Evolutionary conservation across 345 rosid genomes (phyloP).

Genomic region (Nephelium lappaceum): DNA sequence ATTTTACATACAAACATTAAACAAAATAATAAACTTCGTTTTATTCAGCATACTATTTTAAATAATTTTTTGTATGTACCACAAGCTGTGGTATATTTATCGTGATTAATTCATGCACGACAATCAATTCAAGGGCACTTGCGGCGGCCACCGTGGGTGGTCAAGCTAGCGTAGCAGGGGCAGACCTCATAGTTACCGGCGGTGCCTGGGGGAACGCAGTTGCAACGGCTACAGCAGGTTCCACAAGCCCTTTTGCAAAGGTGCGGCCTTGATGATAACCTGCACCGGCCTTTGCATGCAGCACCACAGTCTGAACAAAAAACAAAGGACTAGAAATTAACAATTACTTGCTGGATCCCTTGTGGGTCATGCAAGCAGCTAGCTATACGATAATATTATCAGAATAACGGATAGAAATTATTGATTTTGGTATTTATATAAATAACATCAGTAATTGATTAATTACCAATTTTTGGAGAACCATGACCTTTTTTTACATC

Average conservation of each 20-base stretch:
- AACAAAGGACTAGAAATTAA: neutral
- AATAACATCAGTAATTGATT: neutral
- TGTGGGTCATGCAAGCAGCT: neutral
- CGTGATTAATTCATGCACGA: neutral
- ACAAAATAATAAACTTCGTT: neutral
- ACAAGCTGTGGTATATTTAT: conserved; percentile 5
- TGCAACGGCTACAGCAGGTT: conserved; percentile 73
- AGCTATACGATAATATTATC: too few species aligned
- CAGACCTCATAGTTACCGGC: conserved; percentile 63
- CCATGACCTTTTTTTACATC: neutral
- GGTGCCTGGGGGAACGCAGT: conserved; percentile 83
- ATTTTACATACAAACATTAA: neutral
- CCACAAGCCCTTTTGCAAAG: conserved; percentile 80
- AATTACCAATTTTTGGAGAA: conserved; percentile 19
- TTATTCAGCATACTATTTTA: too few species aligned
- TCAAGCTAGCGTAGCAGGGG: conserved; percentile 66
- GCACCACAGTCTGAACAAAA: conserved; percentile 49
- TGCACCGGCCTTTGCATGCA: conserved; percentile 70
- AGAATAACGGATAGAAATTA: too few species aligned
- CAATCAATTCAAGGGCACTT: conserved; percentile 61
- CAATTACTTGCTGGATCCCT: too few species aligned
- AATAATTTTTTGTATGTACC: neutral
- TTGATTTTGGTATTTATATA: too few species aligned
- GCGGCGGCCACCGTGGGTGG: conserved; percentile 74
- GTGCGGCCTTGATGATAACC: conserved; percentile 54